Evolutionary conservation across 2,329 filamentous ascomycete species (phyloP), one percentile per base, ranked within the genome.

Genomic region (Pyrenochaeta sp.): DNA sequence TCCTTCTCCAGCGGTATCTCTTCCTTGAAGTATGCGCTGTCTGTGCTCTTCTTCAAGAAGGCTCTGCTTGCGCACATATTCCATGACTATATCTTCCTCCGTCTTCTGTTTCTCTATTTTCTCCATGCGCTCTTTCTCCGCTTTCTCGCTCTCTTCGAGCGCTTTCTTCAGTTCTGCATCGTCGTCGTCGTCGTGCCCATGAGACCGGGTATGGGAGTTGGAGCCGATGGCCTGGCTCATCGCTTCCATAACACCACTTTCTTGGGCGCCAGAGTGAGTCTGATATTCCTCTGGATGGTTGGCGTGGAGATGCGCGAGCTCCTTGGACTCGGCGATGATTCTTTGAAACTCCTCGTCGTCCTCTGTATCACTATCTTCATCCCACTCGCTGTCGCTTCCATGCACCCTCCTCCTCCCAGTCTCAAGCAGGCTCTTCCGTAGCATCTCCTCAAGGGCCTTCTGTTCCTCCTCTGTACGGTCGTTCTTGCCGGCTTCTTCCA

Each of bases 51-150:
- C 88, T 77, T 94, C 91, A 0, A 85, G 83, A 42, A 92, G 72
- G 73, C 90, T 92, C 79, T 93, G 90, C 79, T 88, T 90, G 82
- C 90, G 91, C 40, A 92, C 84, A 74, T 91, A 92, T 68, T 92
- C 90, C 72, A 93, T 75, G 8, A 93, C 86, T 56, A 90, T 87
- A 54, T 92, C 86, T 72, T 93, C 90, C 70, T 93, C 90, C 10
- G 79, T 53, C 81, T 75, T 27, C 85, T 82, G 51, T 73, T 73
- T 76, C 74, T 68, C 72, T 58, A 71, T 58, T 58, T 71, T 61
- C 76, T 46, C 81, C 77, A 27, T 85, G 79, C 56, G 75, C 67
- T 77, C 76, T 59, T 72, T 64, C 48, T 72, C 72, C 0, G 60
- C 66, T 8, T 54, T 56, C 54, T 73, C 65, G 42, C 70, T 73